Evolutionary conservation across 306 rosid genomes (phyloP), one percentile per base, ranked within the genome.

Genomic region (Oemleria cerasiformis): DNA sequence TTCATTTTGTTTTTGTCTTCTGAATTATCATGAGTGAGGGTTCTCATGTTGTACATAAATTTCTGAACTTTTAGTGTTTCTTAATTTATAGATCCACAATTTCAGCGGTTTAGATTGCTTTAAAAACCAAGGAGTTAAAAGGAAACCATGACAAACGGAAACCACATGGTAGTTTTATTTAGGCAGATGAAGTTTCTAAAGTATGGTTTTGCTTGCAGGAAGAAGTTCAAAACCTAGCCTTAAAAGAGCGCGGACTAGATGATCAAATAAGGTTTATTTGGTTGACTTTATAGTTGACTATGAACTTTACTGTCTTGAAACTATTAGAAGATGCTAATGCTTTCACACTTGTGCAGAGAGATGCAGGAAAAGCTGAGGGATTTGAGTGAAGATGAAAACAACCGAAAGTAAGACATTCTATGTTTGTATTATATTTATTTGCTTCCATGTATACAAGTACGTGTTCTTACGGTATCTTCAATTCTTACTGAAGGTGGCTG

Each of bases 281-380:
- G 54, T 66, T 73, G 73, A 50, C 81, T 56, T 76, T 78, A 73
- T 65, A 65, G 41, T 48, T 80, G 54, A 70, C 63, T 60, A 55
- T 47, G 21, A 72, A 44, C 49, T 49, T 75, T 59, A 7, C 73
- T 41, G 45, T 73, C 78, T 67, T 30, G 15, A 45, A 74, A 69
- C 73, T 74, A 55, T 62, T 59, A 51, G 60, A 61, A 57, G 36
- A 66, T 75, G 60, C 78, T 82, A 53, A 65, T 60, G 50, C 70
- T 85, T 67, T 42, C 50, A 41, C 77, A 64, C 49, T 71, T 72
- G 80, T 79, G 76, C 90, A 95, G 99, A 84, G 92, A 72, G 69
- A 84, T 91, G 95, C 96, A 95, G 85, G 97, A 91, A 84, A 91
- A 78, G 60, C 70, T 91, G 81, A 88, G 97, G 82, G 77, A 74